Base-by-base conservation (phyloP, 2,329 filamentous ascomycete genomes). In the Pseudocercospora cruenta region DNA sequence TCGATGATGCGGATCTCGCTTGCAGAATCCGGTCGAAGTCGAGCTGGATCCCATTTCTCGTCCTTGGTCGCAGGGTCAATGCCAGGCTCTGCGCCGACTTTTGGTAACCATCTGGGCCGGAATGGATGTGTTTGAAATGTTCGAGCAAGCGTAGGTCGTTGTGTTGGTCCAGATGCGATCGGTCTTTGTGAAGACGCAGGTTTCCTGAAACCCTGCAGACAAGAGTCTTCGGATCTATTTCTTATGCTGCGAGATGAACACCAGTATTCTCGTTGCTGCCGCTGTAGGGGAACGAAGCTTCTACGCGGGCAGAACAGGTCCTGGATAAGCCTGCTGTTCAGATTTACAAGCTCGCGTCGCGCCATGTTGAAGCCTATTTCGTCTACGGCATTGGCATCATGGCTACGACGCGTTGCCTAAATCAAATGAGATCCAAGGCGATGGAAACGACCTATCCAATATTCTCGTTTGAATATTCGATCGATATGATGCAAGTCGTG, bases 1-100 rank as follows among this genome's bases (percentile, higher is more conserved):
- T 97, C 93, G 53, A 97, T 90, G 0, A 97, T 87, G 0, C 91
- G 94, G 60, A 97, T 94, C 55, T 92, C 87, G 76, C 92, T 95
- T 10, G 69, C 57, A 8, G 49, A 28, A 10, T 66, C 58, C 19
- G 65, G 39, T 24, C 62, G 58, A 6, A 64, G 53, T 47, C 64
- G 63, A 12, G 64, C 36, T 21, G 39, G n/a, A 60, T 68, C 67
- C 58, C 19, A 64, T 43, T 47, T 58, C 36, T 54, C 55, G n/a
- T 67, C 65, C 12, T 69, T 65, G 10, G 59, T 57, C 19, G 63
- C 36, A 5, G 68, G 67, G 36, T 71, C 70, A n/a, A 75, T 70
- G 12, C 73, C 72, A 8, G 72, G 73, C 22, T 75, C 73, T 33
- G 69, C 64, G 14, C 71, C 71, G 12, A 69, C 64, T 12, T 62